phyloP scores from a whole-genome alignment of 1,284 basidiomycete genomes.

The Coniferiporia sulphurascens region DNA sequence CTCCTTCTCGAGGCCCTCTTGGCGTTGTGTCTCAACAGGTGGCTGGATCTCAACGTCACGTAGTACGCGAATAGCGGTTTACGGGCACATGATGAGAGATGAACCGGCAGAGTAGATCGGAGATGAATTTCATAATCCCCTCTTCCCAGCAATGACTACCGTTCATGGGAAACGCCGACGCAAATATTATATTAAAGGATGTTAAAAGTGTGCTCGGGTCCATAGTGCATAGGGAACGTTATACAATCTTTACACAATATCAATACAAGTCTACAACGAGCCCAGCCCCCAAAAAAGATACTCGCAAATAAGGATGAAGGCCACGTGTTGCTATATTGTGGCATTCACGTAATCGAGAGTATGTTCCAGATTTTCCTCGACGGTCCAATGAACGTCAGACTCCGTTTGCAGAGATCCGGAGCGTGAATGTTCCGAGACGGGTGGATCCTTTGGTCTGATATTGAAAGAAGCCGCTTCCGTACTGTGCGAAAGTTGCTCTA shows the following conservation, averaged over 20 bases:
- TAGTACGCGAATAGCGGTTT: constrained; percentile 1
- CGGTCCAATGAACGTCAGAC: constrained; percentile 57
- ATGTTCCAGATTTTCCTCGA: constrained; percentile 70
- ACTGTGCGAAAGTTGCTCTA: constrained; percentile 72
- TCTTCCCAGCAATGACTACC: not conserved
- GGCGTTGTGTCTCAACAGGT: constrained; percentile 65
- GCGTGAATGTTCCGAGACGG: constrained; percentile 44
- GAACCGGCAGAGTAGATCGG: not conserved
- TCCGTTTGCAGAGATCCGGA: constrained; percentile 56
- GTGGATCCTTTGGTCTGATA: constrained; percentile 38
- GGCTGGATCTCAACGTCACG: constrained; percentile 51
- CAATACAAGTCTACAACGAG: constrained; percentile 2
- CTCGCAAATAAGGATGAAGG: not conserved
- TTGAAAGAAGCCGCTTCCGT: constrained; percentile 80
- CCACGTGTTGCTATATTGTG: not conserved
- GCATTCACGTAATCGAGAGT: constrained; percentile 59
- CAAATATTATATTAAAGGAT: constrained; percentile 1
- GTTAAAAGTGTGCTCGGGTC: not conserved
- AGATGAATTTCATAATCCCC: not conserved
- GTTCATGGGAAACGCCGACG: not conserved
- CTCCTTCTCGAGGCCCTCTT: constrained; percentile 60
- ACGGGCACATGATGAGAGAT: not conserved
- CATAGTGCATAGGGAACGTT: not conserved
- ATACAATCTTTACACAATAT: constrained; percentile 7
- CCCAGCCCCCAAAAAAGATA: not conserved